These are phyloP conservation scores for Eucalyptus microcorys DNA, from an alignment of 345 rosid genomes.

Conservation along the genomic window DNA sequence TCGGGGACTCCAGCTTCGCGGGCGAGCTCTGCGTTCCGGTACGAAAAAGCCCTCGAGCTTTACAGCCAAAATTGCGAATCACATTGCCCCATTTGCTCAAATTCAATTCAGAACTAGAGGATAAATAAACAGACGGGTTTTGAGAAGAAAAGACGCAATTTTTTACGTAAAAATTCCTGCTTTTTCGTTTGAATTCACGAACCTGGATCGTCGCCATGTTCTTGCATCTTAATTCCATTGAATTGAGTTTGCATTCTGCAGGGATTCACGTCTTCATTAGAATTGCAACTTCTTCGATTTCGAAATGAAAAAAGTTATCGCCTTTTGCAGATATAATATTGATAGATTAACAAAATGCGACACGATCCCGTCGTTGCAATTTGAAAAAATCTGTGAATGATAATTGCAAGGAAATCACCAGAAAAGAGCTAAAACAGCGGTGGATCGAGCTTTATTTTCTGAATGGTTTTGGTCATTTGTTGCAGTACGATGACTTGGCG, in stretches of 20 bases:
- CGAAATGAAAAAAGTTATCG: background rate
- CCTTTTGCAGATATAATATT: background rate
- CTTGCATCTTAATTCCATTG: background rate
- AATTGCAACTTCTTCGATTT: background rate
- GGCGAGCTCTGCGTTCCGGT: slow-evolving; percentile 70
- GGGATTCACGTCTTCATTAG: background rate
- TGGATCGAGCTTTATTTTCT: background rate
- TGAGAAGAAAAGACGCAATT: background rate
- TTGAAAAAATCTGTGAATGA: background rate
- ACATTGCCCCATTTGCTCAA: background rate
- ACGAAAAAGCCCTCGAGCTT: background rate
- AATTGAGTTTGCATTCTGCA: background rate
- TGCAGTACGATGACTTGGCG: slow-evolving; percentile 59
- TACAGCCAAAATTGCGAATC: background rate
- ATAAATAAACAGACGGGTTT: background rate
- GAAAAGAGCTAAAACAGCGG: background rate
- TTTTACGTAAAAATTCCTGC: background rate
- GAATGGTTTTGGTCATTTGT: background rate
- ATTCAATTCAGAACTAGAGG: background rate
- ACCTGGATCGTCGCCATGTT: background rate
- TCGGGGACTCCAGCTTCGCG: slow-evolving; percentile 30
- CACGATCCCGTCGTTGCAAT: background rate
- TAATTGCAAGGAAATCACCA: background rate
- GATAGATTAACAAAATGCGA: background rate
- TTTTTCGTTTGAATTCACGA: background rate